Conservation (phyloP, 768 basidiomycete species). For the Leccinum variicolor region DNA sequence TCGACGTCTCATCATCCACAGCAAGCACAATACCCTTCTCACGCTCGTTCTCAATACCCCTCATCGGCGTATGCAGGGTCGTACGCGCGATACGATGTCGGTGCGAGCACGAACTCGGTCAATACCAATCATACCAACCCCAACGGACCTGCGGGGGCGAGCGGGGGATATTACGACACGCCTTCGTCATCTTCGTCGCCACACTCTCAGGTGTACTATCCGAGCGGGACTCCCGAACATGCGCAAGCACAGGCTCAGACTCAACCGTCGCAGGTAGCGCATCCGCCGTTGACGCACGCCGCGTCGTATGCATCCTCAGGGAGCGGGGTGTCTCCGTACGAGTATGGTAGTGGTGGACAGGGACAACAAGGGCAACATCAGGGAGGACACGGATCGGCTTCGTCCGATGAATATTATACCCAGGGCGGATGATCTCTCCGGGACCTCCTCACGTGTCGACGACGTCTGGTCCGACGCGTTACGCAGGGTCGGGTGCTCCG, state of each 20-base stretch:
- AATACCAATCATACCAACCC: constrained; percentile 3
- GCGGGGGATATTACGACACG: constrained; percentile 25
- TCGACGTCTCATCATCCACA: constrained; percentile 20
- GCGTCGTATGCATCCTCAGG: constrained; percentile 23
- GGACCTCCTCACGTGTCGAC: constrained; percentile 12
- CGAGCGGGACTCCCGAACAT: constrained; percentile 11
- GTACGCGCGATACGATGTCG: constrained; percentile 27
- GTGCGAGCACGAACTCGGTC: constrained; percentile 21
- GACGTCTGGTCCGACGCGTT: constrained; percentile 10
- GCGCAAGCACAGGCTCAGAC: constrained; percentile 7
- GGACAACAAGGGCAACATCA: constrained; percentile 4
- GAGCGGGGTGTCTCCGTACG: constrained; percentile 21
- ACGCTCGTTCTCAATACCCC: constrained; percentile 26
- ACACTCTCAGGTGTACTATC: constrained; percentile 20
- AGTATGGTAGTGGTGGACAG: constrained; percentile 18
- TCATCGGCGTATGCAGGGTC: constrained; percentile 24
- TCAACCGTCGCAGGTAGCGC: constrained; percentile 18
- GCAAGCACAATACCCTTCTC: constrained; percentile 25
- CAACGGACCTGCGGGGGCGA: constrained; percentile 12
- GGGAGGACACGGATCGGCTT: constrained; percentile 13
- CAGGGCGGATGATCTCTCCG: constrained; percentile 19
- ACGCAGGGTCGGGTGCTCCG: constrained; percentile 4
- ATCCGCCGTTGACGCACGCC: constrained; percentile 17
- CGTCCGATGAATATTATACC: constrained; percentile 25
- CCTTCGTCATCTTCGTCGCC: constrained; percentile 20